phyloP scores from a whole-genome alignment of 2,329 filamentous ascomycete genomes.

The Talaromyces rugulosus region DNA sequence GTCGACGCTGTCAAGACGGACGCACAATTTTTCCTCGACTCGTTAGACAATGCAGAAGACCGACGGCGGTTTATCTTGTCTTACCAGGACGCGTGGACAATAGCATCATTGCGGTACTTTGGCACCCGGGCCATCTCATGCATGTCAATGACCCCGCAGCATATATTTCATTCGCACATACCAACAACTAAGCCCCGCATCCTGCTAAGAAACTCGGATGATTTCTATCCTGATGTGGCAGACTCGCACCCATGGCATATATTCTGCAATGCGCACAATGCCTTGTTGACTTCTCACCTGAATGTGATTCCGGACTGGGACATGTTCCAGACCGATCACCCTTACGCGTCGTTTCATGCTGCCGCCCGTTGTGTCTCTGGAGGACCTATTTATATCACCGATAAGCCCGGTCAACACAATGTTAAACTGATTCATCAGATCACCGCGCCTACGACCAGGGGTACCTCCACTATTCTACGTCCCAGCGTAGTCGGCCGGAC shows the following conservation, averaged over 20 bases:
- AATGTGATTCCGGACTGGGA: conserved; percentile 85
- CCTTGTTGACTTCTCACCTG: conserved; percentile 74
- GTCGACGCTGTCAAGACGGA: conserved; percentile 91
- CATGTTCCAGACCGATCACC: conserved; percentile 66
- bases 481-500: conserved; percentile 71
- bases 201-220: conserved; percentile 76
- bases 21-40: conserved; percentile 83
- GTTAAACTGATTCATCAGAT: conserved; percentile 72
- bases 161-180: conserved; percentile 79
- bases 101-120: conserved; percentile 74
- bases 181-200: conserved; percentile 70
- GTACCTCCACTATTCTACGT: conserved; percentile 74
- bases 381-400: conserved; percentile 91
- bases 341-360: conserved; percentile 78
- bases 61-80: conserved; percentile 67
- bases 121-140: conserved; percentile 76
- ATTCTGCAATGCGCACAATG: conserved; percentile 89
- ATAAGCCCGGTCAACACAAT: conserved; percentile 78
- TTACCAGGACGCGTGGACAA: conserved; percentile 84
- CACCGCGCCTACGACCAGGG: conserved; percentile 67
- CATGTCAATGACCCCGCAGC: conserved; percentile 87
- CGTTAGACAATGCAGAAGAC: conserved; percentile 62
- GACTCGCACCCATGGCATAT: conserved; percentile 90
- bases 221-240: conserved; percentile 83
- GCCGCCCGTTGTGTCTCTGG: conserved; percentile 86